phyloP scores from a whole-genome alignment of 2,329 filamentous ascomycete genomes.

The Chrysosporium queenslandicum region DNA sequence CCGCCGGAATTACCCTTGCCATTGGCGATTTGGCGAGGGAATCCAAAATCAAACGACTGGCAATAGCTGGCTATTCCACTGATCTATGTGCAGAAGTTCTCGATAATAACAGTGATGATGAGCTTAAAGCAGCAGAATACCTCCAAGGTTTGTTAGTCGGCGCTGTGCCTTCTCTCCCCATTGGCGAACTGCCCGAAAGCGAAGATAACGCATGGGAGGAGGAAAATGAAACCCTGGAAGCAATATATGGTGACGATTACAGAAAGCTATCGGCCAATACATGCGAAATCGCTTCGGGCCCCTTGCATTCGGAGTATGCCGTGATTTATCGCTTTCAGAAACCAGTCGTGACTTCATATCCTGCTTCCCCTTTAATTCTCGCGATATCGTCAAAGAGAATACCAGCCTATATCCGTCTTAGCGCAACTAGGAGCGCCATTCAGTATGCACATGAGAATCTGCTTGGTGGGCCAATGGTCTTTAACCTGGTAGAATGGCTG shows the following conservation, averaged over 20 bases:
- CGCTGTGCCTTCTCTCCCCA: conserved; percentile 26
- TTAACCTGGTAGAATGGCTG: conserved; percentile 81
- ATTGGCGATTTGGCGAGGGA: conserved; percentile 73
- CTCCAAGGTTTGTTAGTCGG: conserved; percentile 61
- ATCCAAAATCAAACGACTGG: conserved; percentile 68
- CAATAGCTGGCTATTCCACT: conserved; percentile 70
- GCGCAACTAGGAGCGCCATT: conserved; percentile 68
- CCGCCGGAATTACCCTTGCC: conserved; percentile 77
- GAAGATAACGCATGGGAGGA: conserved; percentile 64
- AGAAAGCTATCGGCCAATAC: conserved; percentile 50
- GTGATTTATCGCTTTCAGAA: conserved; percentile 57
- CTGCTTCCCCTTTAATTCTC: conserved; percentile 56
- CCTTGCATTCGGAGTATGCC: conserved; percentile 35
- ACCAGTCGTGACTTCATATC: conserved; percentile 56
- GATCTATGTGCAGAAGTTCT: conserved; percentile 74
- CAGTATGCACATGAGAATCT: conserved; percentile 60
- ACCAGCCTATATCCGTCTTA: conserved; percentile 87
- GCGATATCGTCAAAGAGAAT: conserved; percentile 58
- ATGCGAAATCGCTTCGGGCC: conserved; percentile 60
- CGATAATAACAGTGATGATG: conserved; percentile 59
- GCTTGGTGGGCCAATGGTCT: conserved; percentile 80
- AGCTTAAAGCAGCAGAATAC: conserved; percentile 65
- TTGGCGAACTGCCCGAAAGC: conserved; percentile 25
- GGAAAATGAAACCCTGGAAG: conserved; percentile 71
- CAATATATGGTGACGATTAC: conserved; percentile 73